Evolutionary conservation across 192 early-diverging fungal genomes (phyloP).

Genomic region (Backusella morwellensis): DNA sequence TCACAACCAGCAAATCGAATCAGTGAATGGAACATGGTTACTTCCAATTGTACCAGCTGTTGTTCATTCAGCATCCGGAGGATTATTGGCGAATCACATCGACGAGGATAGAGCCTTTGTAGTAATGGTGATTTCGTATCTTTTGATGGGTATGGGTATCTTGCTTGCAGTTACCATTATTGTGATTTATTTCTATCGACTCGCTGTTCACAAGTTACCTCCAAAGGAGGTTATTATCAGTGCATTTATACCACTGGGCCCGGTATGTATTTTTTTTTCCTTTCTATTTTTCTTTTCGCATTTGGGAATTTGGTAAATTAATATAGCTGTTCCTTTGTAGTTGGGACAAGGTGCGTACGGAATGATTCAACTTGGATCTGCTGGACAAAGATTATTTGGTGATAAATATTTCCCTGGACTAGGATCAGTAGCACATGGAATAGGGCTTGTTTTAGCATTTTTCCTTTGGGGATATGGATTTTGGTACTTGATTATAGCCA

Average conservation of each 20-base stretch:
- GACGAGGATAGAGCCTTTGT: constrained; percentile 15
- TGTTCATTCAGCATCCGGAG: constrained; percentile 46
- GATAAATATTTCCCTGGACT: constrained; percentile 3
- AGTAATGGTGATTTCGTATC: constrained; percentile 41
- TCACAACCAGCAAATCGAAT: constrained; percentile 42
- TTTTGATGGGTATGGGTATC: constrained; percentile 50
- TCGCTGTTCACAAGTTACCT: constrained; percentile 41
- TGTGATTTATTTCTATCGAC: constrained; percentile 44
- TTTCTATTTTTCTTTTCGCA: constrained; percentile 14
- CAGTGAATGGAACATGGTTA: constrained; percentile 43
- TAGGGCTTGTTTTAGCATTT: background rate
- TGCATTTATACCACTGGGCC: constrained; percentile 50
- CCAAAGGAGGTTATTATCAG: constrained; percentile 48
- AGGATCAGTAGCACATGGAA: background rate
- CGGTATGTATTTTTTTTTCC: constrained; percentile 28
- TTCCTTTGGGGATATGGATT: constrained; percentile 9
- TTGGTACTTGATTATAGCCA: constrained; percentile 24
- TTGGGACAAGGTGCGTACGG: constrained; percentile 41
- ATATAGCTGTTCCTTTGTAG: background rate
- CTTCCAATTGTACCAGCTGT: constrained; percentile 51
- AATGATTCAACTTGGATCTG: constrained; percentile 43
- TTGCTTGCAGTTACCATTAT: constrained; percentile 40
- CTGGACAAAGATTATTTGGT: constrained; percentile 12
- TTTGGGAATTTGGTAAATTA: too few species aligned
- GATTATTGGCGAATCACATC: constrained; percentile 28